These are phyloP conservation scores for Saccharomycopsis synnaedendra DNA, from an alignment of 805 yeast genomes.

Conservation along the genomic window DNA sequence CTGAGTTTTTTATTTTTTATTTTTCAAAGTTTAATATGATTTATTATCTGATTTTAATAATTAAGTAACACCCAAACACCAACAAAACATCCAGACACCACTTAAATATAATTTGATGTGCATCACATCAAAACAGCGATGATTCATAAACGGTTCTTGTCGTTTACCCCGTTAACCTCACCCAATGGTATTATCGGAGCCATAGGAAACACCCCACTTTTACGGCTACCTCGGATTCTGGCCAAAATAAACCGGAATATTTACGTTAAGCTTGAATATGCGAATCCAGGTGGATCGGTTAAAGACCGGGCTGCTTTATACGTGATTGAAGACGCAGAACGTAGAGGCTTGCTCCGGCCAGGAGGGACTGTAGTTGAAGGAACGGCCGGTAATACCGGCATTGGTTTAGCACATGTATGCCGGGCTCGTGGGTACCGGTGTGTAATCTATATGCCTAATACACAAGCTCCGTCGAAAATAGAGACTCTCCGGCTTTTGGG, in stretches of 20 bases:
- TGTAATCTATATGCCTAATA: slow-evolving; percentile 84
- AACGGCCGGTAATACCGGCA: slow-evolving; percentile 95
- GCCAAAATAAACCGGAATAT: slow-evolving; percentile 56
- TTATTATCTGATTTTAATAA: too few relatives aligned
- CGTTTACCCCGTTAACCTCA: slow-evolving; percentile 4
- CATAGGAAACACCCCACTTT: slow-evolving; percentile 86
- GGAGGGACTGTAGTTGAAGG: slow-evolving; percentile 91
- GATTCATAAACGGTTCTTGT: background rate
- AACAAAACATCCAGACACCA: too few relatives aligned
- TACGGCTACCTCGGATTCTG: slow-evolving; percentile 47
- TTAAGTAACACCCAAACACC: too few relatives aligned
- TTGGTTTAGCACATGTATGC: slow-evolving; percentile 76
- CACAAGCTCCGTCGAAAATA: slow-evolving; percentile 73
- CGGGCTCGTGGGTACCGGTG: slow-evolving; percentile 76
- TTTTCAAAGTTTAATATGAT: too few relatives aligned
- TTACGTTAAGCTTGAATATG: slow-evolving; percentile 84
- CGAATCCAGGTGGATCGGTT: slow-evolving; percentile 91
- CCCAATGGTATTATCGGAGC: slow-evolving; percentile 48
- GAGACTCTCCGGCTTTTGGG: slow-evolving; percentile 67
- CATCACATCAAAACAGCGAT: background rate
- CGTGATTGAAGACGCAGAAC: slow-evolving; percentile 70
- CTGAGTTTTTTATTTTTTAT: too few relatives aligned
- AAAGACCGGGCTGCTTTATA: slow-evolving; percentile 84
- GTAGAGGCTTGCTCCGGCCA: slow-evolving; percentile 45
- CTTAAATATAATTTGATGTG: too few relatives aligned